Percentiles rank a stretch among this genome's conserved stretches.
These are phyloP conservation scores for Samsoniella hepiali DNA, from an alignment of 2,329 filamentous ascomycete genomes.

Conservation along the genomic window DNA sequence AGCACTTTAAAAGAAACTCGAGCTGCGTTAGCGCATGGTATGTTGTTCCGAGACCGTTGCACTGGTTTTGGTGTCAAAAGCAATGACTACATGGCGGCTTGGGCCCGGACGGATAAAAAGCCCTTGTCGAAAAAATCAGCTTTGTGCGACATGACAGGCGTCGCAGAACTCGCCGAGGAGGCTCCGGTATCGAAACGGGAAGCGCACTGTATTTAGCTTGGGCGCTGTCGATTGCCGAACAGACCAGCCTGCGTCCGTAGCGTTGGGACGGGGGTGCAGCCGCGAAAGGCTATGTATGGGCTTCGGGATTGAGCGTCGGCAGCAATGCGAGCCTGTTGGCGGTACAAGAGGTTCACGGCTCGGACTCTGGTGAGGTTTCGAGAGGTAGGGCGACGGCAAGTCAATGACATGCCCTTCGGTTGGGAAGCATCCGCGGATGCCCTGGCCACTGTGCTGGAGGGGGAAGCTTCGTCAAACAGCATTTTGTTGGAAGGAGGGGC, in stretches of 20 bases:
- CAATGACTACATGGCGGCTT: slow-evolving; percentile 4
- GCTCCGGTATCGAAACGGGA: background rate
- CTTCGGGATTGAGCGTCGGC: background rate
- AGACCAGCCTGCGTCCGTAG: background rate
- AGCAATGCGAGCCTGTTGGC: background rate
- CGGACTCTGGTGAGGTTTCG: background rate
- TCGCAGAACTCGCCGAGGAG: background rate
- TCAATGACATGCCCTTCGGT: background rate
- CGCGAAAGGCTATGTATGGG: background rate
- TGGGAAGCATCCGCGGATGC: background rate
- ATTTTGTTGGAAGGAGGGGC: background rate
- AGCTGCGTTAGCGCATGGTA: background rate
- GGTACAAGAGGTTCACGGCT: background rate
- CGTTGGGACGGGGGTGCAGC: background rate
- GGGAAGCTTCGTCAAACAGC: background rate
- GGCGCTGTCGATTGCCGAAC: background rate
- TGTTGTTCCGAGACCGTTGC: slow-evolving; percentile 6
- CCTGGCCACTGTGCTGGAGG: background rate
- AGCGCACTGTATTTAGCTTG: background rate
- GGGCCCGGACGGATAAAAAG: background rate
- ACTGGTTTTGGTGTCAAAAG: slow-evolving; percentile 11
- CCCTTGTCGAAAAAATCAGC: background rate
- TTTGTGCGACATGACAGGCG: background rate
- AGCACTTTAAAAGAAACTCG: slow-evolving; percentile 8
- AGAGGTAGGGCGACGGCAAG: background rate